Evolutionary conservation across 768 basidiomycete species (phyloP).

Genomic region (Hygrophoropsis aurantiaca): DNA sequence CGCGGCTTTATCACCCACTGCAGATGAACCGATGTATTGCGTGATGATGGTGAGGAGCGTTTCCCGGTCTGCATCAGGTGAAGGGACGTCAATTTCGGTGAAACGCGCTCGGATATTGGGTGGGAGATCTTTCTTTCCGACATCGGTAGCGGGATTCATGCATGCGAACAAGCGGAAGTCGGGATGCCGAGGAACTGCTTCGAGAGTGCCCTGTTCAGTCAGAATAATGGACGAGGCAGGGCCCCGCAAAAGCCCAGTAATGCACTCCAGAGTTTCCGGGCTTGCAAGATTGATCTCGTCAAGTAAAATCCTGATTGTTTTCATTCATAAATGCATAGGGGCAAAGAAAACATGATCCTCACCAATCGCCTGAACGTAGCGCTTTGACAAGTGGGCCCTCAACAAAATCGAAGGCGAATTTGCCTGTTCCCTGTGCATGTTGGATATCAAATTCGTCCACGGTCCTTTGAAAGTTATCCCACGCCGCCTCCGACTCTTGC

Average conservation of each 20-base stretch:
- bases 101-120: slow-evolving; percentile 88
- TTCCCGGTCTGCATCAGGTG: slow-evolving; percentile 90
- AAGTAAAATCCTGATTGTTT: slow-evolving; percentile 72
- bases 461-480: slow-evolving; percentile 66
- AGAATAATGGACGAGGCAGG: slow-evolving; percentile 87
- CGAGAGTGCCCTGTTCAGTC: slow-evolving; percentile 89
- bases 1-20: slow-evolving; percentile 81
- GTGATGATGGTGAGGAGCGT: slow-evolving; percentile 83
- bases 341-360: slow-evolving; percentile 25
- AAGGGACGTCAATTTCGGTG: slow-evolving; percentile 93
- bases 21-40: slow-evolving; percentile 84
- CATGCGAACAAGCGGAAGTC: slow-evolving; percentile 97
- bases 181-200: slow-evolving; percentile 87
- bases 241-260: slow-evolving; percentile 84
- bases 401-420: slow-evolving; percentile 91
- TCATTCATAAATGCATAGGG: background rate
- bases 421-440: slow-evolving; percentile 83
- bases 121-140: slow-evolving; percentile 96
- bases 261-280: slow-evolving; percentile 90
- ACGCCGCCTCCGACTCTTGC: slow-evolving; percentile 49
- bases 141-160: slow-evolving; percentile 99
- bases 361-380: slow-evolving; percentile 89
- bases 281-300: slow-evolving; percentile 97
- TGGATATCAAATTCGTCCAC: slow-evolving; percentile 84
- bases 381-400: slow-evolving; percentile 96